Evolutionary conservation across 2,329 filamentous ascomycete species (phyloP).

Genomic region (Thielaviopsis euricoi): DNA sequence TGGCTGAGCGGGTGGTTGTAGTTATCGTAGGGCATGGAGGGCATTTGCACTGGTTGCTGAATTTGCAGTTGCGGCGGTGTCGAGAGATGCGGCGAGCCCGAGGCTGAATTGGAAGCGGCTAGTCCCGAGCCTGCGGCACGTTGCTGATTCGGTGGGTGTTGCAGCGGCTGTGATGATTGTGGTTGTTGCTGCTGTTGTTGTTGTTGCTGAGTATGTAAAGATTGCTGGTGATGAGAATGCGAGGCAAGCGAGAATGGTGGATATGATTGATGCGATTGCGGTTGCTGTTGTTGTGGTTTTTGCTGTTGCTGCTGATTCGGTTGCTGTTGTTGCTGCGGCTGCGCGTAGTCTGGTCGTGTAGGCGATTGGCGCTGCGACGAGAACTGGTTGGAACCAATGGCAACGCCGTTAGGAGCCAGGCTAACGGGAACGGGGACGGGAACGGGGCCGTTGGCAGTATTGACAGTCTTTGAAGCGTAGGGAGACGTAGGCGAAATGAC

Average conservation of each 20-base stretch:
- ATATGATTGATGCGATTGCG: background rate
- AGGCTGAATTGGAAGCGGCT: constrained; percentile 36
- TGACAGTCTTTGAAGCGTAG: constrained; percentile 49
- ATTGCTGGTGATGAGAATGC: background rate
- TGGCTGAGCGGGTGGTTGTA: constrained; percentile 27
- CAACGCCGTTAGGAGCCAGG: constrained; percentile 71
- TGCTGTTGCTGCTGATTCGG: constrained; percentile 5
- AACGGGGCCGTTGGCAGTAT: constrained; percentile 53
- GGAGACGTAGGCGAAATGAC: constrained; percentile 64
- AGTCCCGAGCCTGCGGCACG: constrained; percentile 17
- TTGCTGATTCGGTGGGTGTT: constrained; percentile 45
- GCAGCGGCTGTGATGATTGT: constrained; percentile 17
- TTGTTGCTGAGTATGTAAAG: background rate
- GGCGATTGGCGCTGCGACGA: constrained; percentile 56
- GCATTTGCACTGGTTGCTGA: constrained; percentile 9
- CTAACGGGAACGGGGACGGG: constrained; percentile 80
- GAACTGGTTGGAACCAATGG: constrained; percentile 56
- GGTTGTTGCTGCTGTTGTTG: constrained; percentile 3
- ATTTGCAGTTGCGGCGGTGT: constrained; percentile 9
- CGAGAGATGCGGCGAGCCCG: constrained; percentile 10
- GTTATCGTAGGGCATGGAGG: constrained; percentile 37
- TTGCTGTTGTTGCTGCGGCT: constrained; percentile 16
- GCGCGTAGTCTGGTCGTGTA: constrained; percentile 46
- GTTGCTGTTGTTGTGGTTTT: constrained; percentile 11
- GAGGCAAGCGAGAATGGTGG: background rate